Base-by-base conservation (phyloP, 805 yeast genomes). In the Hanseniaspora vineae region DNA sequence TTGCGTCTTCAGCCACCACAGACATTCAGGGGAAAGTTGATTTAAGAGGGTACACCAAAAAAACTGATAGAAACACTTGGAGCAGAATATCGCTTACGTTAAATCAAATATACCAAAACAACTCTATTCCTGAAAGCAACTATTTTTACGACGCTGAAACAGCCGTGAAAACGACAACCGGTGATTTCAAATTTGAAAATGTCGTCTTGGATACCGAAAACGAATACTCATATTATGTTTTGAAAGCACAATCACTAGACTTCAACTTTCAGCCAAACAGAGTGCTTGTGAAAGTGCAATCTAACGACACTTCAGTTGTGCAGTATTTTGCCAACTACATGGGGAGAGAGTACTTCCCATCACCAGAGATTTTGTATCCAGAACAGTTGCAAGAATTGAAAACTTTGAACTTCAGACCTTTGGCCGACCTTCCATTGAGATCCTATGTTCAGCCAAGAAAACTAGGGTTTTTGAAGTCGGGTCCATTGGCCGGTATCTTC, bases 401-500 rank as follows among this genome's bases (percentile, higher is more conserved):
- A 4, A 58, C 62, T 6, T 46, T 68, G 9, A 47, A 48, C 5
- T 53, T 64, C 10, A 47, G 58, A 6, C 50, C 59, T 14, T 54
- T 63, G 13, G 54, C 57, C 5, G 52, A 54, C 11, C 52, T 52
- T 0, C 71, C 72, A n/a, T 44, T 51, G 12, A 58, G 72, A 42
- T 48, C 50, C 2, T 70, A 68, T 50, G 49, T 67, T 29, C 59
- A 59, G 50, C 48, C 55, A 13, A 62, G 72, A 49, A 56, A 59
- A 19, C 49, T 51, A 2, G 63, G 71, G 4, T 44, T 70, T 3
- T 51, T 68, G 2, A 55, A 62, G 35, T 52, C 58, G 39, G 73
- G 73, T 1, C 66, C 68, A 2, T 35, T 69, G 2, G 71, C 68
- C 10, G 59, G 61, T 1, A 52, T 70, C 9, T 35, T 68, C 10